Percentiles rank a stretch among this genome's conserved stretches.
Evolutionary conservation across 352 stramenopile species (phyloP).

Genomic region (Pythium graminicola): DNA sequence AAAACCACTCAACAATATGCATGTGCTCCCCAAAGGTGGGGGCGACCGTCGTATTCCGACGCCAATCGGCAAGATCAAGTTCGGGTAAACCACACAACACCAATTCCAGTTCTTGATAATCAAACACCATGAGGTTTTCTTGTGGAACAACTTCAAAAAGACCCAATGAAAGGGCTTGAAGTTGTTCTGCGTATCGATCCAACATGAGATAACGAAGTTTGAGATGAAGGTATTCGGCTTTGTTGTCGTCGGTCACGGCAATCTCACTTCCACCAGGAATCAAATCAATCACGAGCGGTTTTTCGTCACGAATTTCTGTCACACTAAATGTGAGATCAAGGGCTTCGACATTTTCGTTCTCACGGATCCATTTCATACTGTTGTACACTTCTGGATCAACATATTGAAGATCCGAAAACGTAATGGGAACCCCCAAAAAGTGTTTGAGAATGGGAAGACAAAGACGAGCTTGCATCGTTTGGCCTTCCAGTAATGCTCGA

Average conservation of each 20-base stretch:
- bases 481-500: conserved; percentile 61
- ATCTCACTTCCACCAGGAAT: conserved; percentile 46
- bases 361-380: conserved; percentile 62
- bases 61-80: conserved; percentile 89
- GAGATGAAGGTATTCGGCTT: conserved; percentile 91
- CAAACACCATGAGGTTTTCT: conserved; percentile 95
- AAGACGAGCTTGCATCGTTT: conserved; percentile 63
- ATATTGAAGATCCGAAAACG: conserved; percentile 76
- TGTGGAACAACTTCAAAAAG: conserved; percentile 97
- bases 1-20: conserved; percentile 66
- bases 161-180: conserved; percentile 83
- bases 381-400: conserved; percentile 76
- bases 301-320: conserved; percentile 52
- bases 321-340: conserved; percentile 72
- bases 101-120: conserved; percentile 96
- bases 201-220: conserved; percentile 95
- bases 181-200: conserved; percentile 87
- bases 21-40: conserved; percentile 41
- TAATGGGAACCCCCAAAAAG: conserved; percentile 72
- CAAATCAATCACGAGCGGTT: conserved; percentile 60
- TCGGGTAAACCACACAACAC: conserved; percentile 74
- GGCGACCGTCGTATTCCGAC: conserved; percentile 58
- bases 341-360: conserved; percentile 60
- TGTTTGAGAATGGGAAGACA: conserved; percentile 77
- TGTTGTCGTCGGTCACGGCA: conserved; percentile 94